Evolutionary conservation across 2,329 filamentous ascomycete genomes (phyloP).

Genomic region (Samsoniella hepiali): DNA sequence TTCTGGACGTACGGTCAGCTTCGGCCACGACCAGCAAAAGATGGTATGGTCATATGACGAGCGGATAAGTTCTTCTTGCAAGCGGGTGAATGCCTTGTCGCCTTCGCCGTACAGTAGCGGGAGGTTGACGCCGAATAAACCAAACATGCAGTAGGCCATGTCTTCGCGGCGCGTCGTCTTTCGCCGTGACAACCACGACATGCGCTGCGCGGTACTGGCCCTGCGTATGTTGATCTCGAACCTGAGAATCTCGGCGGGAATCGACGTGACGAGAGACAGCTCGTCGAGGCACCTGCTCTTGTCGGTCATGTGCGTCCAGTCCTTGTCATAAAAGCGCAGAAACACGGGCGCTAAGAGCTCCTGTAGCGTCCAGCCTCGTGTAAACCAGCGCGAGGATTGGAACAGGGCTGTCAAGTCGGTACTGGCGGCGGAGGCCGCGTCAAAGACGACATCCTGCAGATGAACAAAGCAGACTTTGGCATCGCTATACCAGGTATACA

Average conservation of each 20-base stretch:
- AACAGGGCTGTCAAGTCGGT: conserved; percentile 12
- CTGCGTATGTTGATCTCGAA: background rate
- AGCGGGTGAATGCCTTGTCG: conserved; percentile 19
- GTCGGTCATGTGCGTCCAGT: conserved; percentile 25
- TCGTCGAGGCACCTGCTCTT: conserved; percentile 17
- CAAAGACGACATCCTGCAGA: background rate
- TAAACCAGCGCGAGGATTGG: conserved; percentile 24
- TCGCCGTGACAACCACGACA: conserved; percentile 22
- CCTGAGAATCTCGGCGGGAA: conserved; percentile 19
- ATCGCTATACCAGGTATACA: conserved; percentile 1
- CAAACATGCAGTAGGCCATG: conserved; percentile 27
- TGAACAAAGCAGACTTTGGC: background rate
- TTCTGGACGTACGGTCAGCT: background rate
- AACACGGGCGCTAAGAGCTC: conserved; percentile 27
- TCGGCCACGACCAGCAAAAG: conserved; percentile 2
- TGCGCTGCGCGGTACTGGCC: conserved; percentile 7
- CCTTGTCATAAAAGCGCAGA: conserved; percentile 25
- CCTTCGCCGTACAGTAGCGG: conserved; percentile 30
- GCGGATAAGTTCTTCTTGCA: conserved; percentile 22
- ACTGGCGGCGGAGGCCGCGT: conserved; percentile 13
- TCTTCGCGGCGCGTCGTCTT: conserved; percentile 26
- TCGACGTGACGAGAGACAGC: conserved; percentile 22
- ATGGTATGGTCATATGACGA: background rate
- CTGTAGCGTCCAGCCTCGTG: conserved; percentile 18
- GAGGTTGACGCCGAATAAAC: conserved; percentile 29